These are phyloP conservation scores for Pseudogymnoascus sp. DNA, from an alignment of 2,329 filamentous ascomycete genomes.

Conservation along the genomic window DNA sequence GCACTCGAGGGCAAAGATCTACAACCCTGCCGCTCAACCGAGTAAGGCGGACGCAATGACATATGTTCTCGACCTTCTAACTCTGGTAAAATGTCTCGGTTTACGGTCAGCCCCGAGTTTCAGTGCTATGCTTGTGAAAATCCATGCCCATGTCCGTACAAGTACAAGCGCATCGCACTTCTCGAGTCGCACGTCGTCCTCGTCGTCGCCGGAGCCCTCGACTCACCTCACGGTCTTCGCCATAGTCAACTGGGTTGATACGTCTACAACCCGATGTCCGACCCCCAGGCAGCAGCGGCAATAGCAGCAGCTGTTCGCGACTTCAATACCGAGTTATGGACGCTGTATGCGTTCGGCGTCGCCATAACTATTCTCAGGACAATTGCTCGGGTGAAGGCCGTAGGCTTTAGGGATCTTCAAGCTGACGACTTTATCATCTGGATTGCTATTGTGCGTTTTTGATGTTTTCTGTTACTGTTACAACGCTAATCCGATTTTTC, in stretches of 20 bases:
- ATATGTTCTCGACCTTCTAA: not conserved
- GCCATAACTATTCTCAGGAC: slow-evolving; percentile 45
- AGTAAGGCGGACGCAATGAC: not conserved
- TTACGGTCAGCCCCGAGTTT: not conserved
- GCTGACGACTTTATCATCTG: slow-evolving; percentile 55
- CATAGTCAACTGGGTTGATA: not conserved
- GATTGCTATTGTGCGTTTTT: slow-evolving; percentile 42
- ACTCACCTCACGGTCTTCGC: not conserved
- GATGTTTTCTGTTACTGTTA: not conserved
- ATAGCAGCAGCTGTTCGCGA: slow-evolving; percentile 13
- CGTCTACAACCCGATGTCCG: slow-evolving; percentile 11
- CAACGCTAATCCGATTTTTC: slow-evolving; percentile 11
- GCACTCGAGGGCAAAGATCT: not conserved
- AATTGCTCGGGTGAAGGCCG: slow-evolving; percentile 40
- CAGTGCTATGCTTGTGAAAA: not conserved
- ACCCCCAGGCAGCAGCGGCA: slow-evolving; percentile 15
- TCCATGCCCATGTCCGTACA: not conserved
- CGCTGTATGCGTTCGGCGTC: slow-evolving; percentile 45
- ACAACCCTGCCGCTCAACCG: not conserved
- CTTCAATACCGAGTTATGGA: slow-evolving; percentile 42
- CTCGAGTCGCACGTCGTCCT: not conserved
- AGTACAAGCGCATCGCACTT: not conserved
- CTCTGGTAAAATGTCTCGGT: not conserved
- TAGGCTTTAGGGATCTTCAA: slow-evolving; percentile 45
- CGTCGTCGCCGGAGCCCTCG: not conserved